A percentile compares a stretch with the other conserved stretches of the same genome.
Evolutionary conservation across 495 filamentous ascomycete genomes (phyloP).

Genomic region (Barbatosphaeria neglecta): DNA sequence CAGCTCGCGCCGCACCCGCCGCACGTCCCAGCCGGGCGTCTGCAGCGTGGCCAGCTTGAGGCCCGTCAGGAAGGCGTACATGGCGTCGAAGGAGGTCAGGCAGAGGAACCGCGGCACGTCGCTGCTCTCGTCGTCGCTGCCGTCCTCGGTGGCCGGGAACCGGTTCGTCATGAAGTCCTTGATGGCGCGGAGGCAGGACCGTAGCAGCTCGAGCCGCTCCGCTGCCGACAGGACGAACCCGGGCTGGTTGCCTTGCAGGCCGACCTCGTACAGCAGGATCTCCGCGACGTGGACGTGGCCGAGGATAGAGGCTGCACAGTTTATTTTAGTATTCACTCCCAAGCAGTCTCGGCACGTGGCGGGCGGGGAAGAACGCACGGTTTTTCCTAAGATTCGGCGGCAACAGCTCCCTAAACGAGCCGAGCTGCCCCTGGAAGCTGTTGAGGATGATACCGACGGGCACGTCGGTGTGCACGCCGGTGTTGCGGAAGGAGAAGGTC

Average conservation of each 20-base stretch:
- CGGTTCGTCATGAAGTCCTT: conserved; percentile 10
- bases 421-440: conserved; percentile 11
- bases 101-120: conserved; percentile 14
- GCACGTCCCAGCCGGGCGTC: conserved; percentile 13
- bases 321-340: too few relatives aligned
- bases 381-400: conserved; percentile 9
- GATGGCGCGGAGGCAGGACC: conserved; percentile 8
- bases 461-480: conserved; percentile 2
- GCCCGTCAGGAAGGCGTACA: conserved; percentile 15
- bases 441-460: conserved; percentile 9
- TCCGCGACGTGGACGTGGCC: conserved; percentile 16
- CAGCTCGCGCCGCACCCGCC: conserved; percentile 6
- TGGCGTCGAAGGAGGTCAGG: conserved; percentile 13
- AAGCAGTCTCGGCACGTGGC: too few relatives aligned
- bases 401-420: conserved; percentile 4
- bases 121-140: neutral
- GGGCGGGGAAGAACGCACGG: too few relatives aligned
- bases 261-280: conserved; percentile 16
- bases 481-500: conserved; percentile 6
- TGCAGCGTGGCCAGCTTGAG: conserved; percentile 14
- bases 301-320: conserved; percentile 6
- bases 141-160: neutral
- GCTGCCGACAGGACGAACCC: neutral
- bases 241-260: conserved; percentile 5
- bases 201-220: conserved; percentile 9